phyloP scores from a whole-genome alignment of 306 rosid genomes.

The Fragaria vesca region DNA sequence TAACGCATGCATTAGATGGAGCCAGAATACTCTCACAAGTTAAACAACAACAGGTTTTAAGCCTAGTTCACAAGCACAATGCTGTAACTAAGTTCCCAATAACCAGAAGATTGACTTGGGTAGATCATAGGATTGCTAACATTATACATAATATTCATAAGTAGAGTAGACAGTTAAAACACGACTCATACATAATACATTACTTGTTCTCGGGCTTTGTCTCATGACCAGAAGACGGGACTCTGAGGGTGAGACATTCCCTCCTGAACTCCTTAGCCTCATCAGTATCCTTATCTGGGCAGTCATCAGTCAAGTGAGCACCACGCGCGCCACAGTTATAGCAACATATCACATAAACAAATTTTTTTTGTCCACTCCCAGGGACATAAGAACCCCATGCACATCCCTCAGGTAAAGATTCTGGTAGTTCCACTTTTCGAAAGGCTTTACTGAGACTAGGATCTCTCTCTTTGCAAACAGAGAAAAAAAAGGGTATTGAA shows the following conservation, averaged over 20 bases:
- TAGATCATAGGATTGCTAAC: neutral
- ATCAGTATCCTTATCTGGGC: no score
- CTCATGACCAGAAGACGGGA: no score
- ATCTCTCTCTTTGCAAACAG: no score
- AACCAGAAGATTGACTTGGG: neutral
- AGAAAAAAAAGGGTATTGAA: no score
- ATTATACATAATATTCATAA: no score
- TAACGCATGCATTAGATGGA: neutral
- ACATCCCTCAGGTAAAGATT: neutral
- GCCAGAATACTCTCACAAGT: neutral
- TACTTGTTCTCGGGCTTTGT: neutral
- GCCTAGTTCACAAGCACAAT: neutral
- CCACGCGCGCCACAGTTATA: no score
- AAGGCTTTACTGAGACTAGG: rapidly evolving
- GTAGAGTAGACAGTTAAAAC: neutral
- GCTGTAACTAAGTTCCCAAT: neutral
- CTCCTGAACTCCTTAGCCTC: no score
- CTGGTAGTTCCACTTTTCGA: neutral
- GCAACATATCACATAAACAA: no score
- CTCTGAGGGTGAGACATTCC: no score
- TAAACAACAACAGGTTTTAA: neutral
- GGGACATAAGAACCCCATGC: neutral
- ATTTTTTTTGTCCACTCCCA: no score
- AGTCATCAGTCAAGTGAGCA: no score
- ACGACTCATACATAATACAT: neutral